Evolutionary conservation across 2,329 filamentous ascomycete genomes (phyloP).

Genomic region (Epichloe glyceriae): DNA sequence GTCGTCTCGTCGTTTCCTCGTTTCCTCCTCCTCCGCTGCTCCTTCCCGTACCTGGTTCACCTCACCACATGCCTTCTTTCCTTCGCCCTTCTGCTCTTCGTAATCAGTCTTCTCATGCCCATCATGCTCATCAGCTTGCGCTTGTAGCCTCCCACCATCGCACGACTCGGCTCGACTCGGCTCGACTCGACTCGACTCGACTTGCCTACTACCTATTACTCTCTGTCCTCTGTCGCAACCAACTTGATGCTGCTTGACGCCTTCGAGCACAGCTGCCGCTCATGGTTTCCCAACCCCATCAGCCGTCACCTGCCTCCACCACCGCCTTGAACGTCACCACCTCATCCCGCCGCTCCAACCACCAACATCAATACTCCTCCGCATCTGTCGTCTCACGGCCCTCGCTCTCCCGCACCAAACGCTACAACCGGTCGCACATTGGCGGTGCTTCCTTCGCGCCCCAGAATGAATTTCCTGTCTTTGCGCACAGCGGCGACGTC

Average conservation of each 20-base stretch:
- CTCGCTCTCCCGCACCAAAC: constrained; percentile 45
- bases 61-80: too few relatives aligned
- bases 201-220: background rate
- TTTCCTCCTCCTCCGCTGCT: background rate
- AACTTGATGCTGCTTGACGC: background rate
- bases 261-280: constrained; percentile 11
- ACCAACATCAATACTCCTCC: constrained; percentile 3
- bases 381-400: constrained; percentile 50
- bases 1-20: background rate
- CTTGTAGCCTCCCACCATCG: background rate
- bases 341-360: background rate
- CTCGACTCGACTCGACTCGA: too few relatives aligned
- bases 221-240: background rate
- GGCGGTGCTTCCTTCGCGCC: constrained; percentile 56
- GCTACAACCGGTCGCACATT: constrained; percentile 70
- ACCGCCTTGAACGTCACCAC: constrained; percentile 1
- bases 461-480: constrained; percentile 87
- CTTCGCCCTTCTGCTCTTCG: too few relatives aligned
- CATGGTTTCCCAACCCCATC: constrained; percentile 54
- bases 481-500: constrained; percentile 81
- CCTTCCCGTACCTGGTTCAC: background rate
- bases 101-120: too few relatives aligned
- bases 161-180: too few relatives aligned
- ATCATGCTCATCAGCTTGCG: too few relatives aligned
- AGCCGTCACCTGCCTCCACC: constrained; percentile 10